Conservation (phyloP, 768 basidiomycete species). For the Naematelia encephala region DNA sequence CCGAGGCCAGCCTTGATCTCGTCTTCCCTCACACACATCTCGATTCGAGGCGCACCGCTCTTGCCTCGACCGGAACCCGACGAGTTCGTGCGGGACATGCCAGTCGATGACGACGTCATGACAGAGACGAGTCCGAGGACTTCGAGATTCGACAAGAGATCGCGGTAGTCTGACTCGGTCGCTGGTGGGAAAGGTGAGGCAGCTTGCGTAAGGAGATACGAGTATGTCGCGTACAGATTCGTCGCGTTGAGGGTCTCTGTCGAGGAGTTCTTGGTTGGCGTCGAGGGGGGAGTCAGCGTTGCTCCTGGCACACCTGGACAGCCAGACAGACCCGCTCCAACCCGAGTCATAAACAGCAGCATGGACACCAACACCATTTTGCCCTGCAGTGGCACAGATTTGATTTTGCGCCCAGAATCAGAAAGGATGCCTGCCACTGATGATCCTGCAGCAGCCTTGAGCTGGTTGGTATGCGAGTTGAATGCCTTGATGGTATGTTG, state of each 20-base stretch:
- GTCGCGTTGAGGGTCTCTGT: constrained; percentile 11
- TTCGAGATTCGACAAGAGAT: constrained; percentile 49
- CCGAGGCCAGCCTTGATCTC: constrained; percentile 44
- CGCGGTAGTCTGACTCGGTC: constrained; percentile 49
- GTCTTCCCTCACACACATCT: constrained; percentile 40
- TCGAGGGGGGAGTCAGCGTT: constrained; percentile 13
- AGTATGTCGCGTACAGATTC: constrained; percentile 48
- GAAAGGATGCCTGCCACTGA: constrained; percentile 7
- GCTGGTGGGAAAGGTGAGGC: constrained; percentile 46
- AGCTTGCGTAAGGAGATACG: constrained; percentile 40
- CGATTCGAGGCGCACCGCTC: constrained; percentile 27
- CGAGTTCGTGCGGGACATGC: constrained; percentile 21
- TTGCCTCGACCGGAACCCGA: neutral
- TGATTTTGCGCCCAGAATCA: constrained; percentile 41
- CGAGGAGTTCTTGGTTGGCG: constrained; percentile 18
- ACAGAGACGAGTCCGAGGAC: constrained; percentile 44
- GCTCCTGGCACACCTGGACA: constrained; percentile 16
- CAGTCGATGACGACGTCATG: constrained; percentile 1
- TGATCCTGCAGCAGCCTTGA: constrained; percentile 42
- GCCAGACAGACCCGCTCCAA: constrained; percentile 28
- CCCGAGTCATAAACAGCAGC: constrained; percentile 36
- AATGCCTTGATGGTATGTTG: constrained; percentile 49
- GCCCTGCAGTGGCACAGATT: constrained; percentile 49
- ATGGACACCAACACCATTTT: constrained; percentile 49
- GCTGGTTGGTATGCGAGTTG: constrained; percentile 42